A percentile compares a stretch with the other conserved stretches of the same genome.
Evolutionary conservation across 352 stramenopile genomes (phyloP).

Genomic region (Globisporangium cederbergense): DNA sequence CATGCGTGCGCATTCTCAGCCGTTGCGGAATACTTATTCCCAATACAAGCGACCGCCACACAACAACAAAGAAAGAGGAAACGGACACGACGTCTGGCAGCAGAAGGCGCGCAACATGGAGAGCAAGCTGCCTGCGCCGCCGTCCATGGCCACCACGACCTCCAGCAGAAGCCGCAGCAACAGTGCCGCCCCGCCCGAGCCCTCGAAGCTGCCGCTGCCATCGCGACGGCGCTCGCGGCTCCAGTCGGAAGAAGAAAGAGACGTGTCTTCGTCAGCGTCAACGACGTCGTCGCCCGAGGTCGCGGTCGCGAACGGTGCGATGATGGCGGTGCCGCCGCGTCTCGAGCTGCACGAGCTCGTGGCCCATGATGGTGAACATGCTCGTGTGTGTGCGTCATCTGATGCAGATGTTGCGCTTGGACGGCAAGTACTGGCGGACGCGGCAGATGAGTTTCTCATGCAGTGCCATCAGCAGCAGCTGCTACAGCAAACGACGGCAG

Average conservation of each 20-base stretch:
- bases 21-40: slow-evolving; percentile 3
- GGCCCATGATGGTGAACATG: not conserved
- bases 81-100: not conserved
- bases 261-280: slow-evolving; percentile 13
- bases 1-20: not conserved
- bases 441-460: not conserved
- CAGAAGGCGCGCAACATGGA: not conserved
- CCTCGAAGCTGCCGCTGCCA: slow-evolving; percentile 5
- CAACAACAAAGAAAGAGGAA: not conserved
- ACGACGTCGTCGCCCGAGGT: slow-evolving; percentile 11
- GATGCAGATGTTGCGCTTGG: not conserved
- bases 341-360: slow-evolving; percentile 22
- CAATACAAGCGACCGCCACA: not conserved
- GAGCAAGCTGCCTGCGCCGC: slow-evolving; percentile 2
- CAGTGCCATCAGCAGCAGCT: not conserved
- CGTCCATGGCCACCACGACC: not conserved
- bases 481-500: not conserved
- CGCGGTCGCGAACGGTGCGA: slow-evolving; percentile 2
- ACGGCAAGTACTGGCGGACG: not conserved
- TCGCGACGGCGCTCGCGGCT: slow-evolving; percentile 1
- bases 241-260: slow-evolving; percentile 2
- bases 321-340: slow-evolving; percentile 13
- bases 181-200: not conserved
- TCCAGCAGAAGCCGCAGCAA: not conserved
- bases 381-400: not conserved